Evolutionary conservation across 768 basidiomycete species (phyloP), one percentile per base, ranked within the genome.

Genomic region (Lanmaoa rubissima): DNA sequence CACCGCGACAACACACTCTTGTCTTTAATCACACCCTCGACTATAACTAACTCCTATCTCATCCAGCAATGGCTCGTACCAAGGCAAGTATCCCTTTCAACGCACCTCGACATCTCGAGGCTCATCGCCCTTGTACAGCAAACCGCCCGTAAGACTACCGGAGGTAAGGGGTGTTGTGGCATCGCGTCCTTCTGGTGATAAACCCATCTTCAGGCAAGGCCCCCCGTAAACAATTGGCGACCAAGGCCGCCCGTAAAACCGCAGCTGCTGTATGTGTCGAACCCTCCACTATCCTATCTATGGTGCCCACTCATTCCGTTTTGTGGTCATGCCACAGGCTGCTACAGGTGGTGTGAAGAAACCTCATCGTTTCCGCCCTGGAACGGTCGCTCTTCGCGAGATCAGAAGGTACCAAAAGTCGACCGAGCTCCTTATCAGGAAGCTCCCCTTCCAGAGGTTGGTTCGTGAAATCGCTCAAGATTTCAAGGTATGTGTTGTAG

Each of bases 351-450:
- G 94, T 86, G 94, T 97, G 69, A 98, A 98, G 95, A 99, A 98
- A 83, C 96, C 95, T 58, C 95, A 98, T 76, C 83, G 95, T 73
- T 98, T 96, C 88, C 85, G 90, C 70, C 90, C 90, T 65, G 90
- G 96, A 81, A 99, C 96, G 64, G 96, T 99, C 81, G 96, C 96
- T 64, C 93, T 99, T 63, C 94, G 96, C 83, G 95, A 98, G 79
- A 98, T 98, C 69, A 82, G 96, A 72, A 84, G 94, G 75, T 97
- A 98, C 83, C 94, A 98, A 78, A 97, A 97, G 82, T 94, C 92
- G 60, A 98, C 96, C 62, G 96, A 98, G 83, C 88, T 99, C 64
- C 86, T 98, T 69, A 98, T 98, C 83, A 85, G 96, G 80, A 98
- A 98, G 87, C 91, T 98, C 61, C 96, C 96, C 65, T 98, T 98